Evolutionary conservation across 495 filamentous ascomycete genomes (phyloP).

Genomic region (Tuber magnatum): DNA sequence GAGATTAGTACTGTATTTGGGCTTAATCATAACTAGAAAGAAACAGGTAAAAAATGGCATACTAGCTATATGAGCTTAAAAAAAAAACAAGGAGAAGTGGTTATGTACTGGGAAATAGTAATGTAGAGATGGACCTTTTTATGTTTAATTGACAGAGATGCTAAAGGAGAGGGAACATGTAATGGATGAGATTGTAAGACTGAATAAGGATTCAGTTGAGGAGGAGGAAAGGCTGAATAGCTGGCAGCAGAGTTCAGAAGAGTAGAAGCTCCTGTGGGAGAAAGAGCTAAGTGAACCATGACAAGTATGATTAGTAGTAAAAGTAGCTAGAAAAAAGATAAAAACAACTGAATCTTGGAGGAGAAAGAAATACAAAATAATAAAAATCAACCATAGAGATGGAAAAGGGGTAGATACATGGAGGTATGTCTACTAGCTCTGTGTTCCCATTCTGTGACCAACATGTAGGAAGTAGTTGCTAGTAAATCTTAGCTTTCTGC

Average conservation of each 20-base stretch:
- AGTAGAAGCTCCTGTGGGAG: background rate
- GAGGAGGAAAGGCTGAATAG: background rate
- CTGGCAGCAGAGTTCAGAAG: background rate
- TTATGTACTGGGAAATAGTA: slow-evolving; percentile 8
- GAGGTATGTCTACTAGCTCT: background rate
- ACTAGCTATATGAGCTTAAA: background rate
- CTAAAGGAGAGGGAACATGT: background rate
- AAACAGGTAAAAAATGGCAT: no score
- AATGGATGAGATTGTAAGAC: background rate
- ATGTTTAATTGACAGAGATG: background rate
- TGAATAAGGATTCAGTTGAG: background rate
- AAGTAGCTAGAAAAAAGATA: background rate
- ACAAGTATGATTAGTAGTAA: background rate
- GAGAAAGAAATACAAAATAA: background rate
- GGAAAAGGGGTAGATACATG: background rate
- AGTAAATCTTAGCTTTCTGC: background rate
- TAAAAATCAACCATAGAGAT: background rate
- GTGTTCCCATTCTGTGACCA: background rate
- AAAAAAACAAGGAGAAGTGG: no score
- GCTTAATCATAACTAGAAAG: no score
- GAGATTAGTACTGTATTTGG: no score
- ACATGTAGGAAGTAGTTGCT: background rate
- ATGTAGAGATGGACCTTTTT: background rate
- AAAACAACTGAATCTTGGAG: background rate
- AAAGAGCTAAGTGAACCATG: background rate